Evolutionary conservation across 345 rosid species (phyloP), one percentile per base, ranked within the genome.

Genomic region (Erucastrum elatum): DNA sequence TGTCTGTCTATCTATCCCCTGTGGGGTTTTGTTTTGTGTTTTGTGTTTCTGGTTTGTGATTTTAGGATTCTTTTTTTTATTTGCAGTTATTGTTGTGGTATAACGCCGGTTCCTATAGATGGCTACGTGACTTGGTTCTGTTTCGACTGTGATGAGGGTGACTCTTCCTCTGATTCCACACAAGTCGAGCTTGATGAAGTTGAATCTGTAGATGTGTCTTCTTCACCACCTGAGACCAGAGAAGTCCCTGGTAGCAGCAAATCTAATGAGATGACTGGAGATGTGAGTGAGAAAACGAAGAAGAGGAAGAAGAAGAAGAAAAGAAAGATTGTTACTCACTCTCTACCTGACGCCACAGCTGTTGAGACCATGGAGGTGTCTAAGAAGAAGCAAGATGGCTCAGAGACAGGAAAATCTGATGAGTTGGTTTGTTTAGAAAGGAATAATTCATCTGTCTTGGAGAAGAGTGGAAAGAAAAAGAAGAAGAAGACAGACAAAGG

Each of bases 111-210:
- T 82, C 77, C 83, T 75, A 77, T 87, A 15, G 82, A 82, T 7
- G 90, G 87, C 37, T 44, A 68, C 70, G 84, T 88, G 35, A 69
- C 68, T 44, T 93, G 96, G 96, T 82, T 76, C 12, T 93, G 98
- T 26, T 85, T 56, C 66, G 89, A 83, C 75, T 91, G 97, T 82
- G 83, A 67, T 46, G 65, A 3, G 8, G 66, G 70, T 60, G 77
- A 75, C 15, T 8, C 11, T 49, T 60, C 25, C 9, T 70, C 58
- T 75, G 71, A 70, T 30, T 4, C 7, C 8, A 2, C 3, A 30
- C 64, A 70, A 56, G 66, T 70, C 44, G 73, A 34, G 12, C 3
- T 55, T 49, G 31, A 55, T 15, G 72, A 75, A 16, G 5, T 4
- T 46, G 5, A 66, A 16, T 39, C 4, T 67, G 9, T 11, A 8